phyloP scores from a whole-genome alignment of 192 early-diverging fungal genomes.

The Backusella circina region DNA sequence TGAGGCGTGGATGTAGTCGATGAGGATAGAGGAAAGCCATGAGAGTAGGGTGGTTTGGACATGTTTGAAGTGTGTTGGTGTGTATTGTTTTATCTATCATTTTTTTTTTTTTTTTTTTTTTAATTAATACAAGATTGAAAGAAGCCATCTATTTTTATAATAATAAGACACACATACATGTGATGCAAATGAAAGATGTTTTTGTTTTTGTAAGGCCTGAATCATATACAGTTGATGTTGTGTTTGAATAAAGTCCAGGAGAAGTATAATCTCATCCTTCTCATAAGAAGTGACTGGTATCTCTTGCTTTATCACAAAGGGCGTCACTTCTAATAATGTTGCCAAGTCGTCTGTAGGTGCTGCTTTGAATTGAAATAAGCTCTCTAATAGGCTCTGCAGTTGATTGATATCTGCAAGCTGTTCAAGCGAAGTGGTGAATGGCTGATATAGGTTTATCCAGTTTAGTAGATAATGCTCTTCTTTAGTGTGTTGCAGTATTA shows the following conservation, averaged over 20 bases:
- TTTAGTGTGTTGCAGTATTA: neutral
- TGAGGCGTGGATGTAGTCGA: slow-evolving; percentile 11
- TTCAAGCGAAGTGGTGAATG: neutral
- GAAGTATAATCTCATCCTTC: neutral
- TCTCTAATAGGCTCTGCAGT: neutral
- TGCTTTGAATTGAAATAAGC: neutral
- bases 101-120: neutral
- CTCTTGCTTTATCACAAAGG: neutral
- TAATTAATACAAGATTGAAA: neutral
- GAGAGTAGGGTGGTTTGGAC: neutral
- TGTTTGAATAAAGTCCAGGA: slow-evolving; percentile 1
- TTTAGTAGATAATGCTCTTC: neutral
- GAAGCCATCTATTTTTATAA: neutral
- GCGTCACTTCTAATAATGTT: neutral
- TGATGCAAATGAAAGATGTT: neutral
- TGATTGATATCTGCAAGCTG: neutral
- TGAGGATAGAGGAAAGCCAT: neutral
- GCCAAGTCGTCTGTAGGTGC: no score
- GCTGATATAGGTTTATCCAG: neutral
- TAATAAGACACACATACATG: neutral
- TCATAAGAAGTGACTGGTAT: neutral
- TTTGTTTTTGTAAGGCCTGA: neutral
- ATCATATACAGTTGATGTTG: slow-evolving; percentile 3
- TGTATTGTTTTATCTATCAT: neutral
- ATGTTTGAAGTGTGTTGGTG: neutral